These are phyloP conservation scores for Microcos paniculata DNA, from an alignment of 345 rosid genomes.

Conservation along the genomic window DNA sequence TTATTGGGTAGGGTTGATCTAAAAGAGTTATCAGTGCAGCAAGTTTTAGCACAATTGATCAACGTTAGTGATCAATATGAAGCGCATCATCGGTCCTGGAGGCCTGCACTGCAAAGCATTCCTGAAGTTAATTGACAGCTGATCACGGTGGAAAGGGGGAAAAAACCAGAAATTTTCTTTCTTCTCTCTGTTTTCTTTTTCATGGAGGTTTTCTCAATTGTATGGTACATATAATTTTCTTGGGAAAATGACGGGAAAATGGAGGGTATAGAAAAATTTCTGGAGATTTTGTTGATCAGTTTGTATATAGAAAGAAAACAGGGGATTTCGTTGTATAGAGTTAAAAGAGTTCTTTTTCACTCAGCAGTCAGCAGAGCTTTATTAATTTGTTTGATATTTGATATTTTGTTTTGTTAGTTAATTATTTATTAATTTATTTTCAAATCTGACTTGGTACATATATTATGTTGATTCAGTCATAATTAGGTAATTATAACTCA, in stretches of 20 bases:
- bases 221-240: slow-evolving; percentile 1
- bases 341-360: neutral
- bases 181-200: neutral
- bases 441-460: neutral
- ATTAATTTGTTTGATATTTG: neutral
- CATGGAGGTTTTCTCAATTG: neutral
- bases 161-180: neutral
- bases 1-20: slow-evolving; percentile 40
- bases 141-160: neutral
- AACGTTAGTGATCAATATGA: slow-evolving; percentile 16
- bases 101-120: slow-evolving; percentile 62
- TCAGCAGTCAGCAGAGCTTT: neutral
- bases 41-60: slow-evolving; percentile 39
- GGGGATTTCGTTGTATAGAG: neutral
- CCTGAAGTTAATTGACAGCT: slow-evolving; percentile 37
- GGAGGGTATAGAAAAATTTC: neutral
- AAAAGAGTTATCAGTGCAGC: slow-evolving; percentile 40
- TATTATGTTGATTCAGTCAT: neutral
- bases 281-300: neutral
- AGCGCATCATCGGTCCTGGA: slow-evolving; percentile 47
- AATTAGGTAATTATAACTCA: neutral
- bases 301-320: neutral
- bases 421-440: neutral
- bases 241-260: slow-evolving; percentile 17
- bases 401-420: neutral